phyloP scores from a whole-genome alignment of 2,329 filamentous ascomycete genomes.

The Arthrinium puccinioides region DNA sequence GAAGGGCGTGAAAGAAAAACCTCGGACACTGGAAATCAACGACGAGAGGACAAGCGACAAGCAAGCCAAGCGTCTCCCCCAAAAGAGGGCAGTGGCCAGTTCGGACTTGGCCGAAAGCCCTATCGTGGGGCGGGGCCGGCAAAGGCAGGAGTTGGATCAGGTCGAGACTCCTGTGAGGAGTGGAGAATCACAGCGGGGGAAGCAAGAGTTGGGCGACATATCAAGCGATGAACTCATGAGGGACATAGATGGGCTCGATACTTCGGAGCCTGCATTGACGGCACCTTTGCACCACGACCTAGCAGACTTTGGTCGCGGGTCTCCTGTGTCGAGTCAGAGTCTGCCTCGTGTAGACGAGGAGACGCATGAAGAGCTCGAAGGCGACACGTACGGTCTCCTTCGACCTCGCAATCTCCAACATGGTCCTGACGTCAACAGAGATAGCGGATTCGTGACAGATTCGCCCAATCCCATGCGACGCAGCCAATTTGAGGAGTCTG shows the following conservation, averaged over 20 bases:
- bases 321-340: slow-evolving; percentile 25
- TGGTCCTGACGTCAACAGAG: slow-evolving; percentile 33
- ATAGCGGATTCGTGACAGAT: slow-evolving; percentile 41
- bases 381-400: slow-evolving; percentile 6
- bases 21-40: slow-evolving; percentile 9
- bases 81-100: slow-evolving; percentile 4
- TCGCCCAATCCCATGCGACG: slow-evolving; percentile 34
- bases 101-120: slow-evolving; percentile 7
- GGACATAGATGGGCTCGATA: slow-evolving; percentile 17
- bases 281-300: slow-evolving; percentile 13
- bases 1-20: too few species aligned
- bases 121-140: slow-evolving; percentile 4
- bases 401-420: slow-evolving; percentile 8
- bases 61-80: slow-evolving; percentile 5
- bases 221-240: slow-evolving; percentile 17
- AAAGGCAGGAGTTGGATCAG: neutral
- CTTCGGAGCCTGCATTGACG: slow-evolving; percentile 13
- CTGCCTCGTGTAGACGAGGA: slow-evolving; percentile 47
- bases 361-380: slow-evolving; percentile 36
- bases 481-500: slow-evolving; percentile 23
- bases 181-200: too few species aligned
- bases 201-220: neutral
- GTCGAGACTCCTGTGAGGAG: too few species aligned
- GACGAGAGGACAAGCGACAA: slow-evolving; percentile 16
- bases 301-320: slow-evolving; percentile 33